Evolutionary conservation across 2,329 filamentous ascomycete species (phyloP), one percentile per base, ranked within the genome.

Genomic region (Stagonosporopsis cucurbitacearum): DNA sequence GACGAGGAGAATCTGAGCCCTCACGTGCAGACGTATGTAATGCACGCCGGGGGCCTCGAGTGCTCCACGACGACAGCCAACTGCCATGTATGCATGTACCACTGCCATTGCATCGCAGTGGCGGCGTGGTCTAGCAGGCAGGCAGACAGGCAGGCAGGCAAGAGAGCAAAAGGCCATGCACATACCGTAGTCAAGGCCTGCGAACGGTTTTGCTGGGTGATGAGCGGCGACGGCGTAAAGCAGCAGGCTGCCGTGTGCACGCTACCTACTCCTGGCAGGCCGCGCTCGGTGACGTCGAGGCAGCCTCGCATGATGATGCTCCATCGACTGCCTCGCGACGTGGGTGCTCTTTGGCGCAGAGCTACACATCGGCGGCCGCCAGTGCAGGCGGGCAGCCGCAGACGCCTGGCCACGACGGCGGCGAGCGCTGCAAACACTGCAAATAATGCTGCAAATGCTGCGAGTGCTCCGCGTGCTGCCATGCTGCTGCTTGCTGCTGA

Each of bases 21-120:
- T 66, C 64, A 67, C 63, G 64, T 65, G 64, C 60, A 64, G 56
- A 53, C 48, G 55, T 59, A 52, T 49, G 62, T 48, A 57, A 58
- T 60, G 54, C 47, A 51, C 23, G 42, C 20, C 42, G 30, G 47
- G 39, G 36, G 36, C n/a, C 36, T 33, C 26, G 3, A 2, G 12
- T 3, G 33, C 33, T 19, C 11, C n/a, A 36, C 8, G n/a, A 23
- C 35, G 26, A 30, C 5, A 11, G 26, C n/a, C n/a, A n/a, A n/a
- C n/a, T n/a, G n/a, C n/a, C n/a, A n/a, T n/a, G n/a, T n/a, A n/a
- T n/a, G n/a, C n/a, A n/a, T n/a, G n/a, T n/a, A n/a, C n/a, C 20
- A 35, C 30, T 32, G 12, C 8, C 22, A 20, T 28, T 33, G 47
- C 46, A 32, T 51, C n/a, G 47, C 42, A 46, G 46, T 32, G 46